Base-by-base conservation (phyloP, 2,329 filamentous ascomycete genomes). In the Neospermospora avenae region DNA sequence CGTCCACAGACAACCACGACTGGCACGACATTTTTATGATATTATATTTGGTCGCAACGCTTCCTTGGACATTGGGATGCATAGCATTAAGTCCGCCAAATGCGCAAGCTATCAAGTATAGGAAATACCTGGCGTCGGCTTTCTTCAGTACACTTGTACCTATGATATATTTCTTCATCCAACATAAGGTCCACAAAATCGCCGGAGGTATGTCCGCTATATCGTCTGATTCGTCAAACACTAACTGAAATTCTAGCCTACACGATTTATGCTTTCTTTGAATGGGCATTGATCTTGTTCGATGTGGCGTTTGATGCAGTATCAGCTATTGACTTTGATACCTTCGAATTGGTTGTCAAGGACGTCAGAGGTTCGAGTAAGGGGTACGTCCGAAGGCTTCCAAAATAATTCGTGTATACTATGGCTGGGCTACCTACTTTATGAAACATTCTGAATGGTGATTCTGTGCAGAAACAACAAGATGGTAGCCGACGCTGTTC, bases 1-100 rank as follows among this genome's bases (percentile, higher is more conserved):
- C 95, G 25, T 98, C 95, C 63, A 99, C 95, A 45, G 95, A 99
- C 74, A 91, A 98, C 74, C 95, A 99, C 75, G 87, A 96, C 76
- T 98, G 92, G 93, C 95, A 99, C 74, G 95, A 99, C 72, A 93
- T 98, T 64, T 93, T 99, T 74, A 99, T 99, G 95, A 97, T 99
- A 68, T 96, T 92, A 14, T 99, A 99, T 75, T 81, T 99, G 58
- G 88, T 99, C 48, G 89, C 91, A 35, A 98, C 95, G 2, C 80
- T 99, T 57, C 95, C 95, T 1, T 99, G 95, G 95, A 99, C 93
- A 1, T 75, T 91, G 51, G 95, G 95, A 52, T 97, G 93, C 74
- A 83, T 98, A 63, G 86, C 89, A 4, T 78, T 98, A 55, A 97
- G 93, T 75, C 92, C 93, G 11, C 85, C 87, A 59, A 96, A 97